Percentiles rank a stretch among this genome's conserved stretches.
These are phyloP conservation scores for Pestalotiopsis sp. DNA, from an alignment of 2,329 filamentous ascomycete genomes.

Conservation along the genomic window DNA sequence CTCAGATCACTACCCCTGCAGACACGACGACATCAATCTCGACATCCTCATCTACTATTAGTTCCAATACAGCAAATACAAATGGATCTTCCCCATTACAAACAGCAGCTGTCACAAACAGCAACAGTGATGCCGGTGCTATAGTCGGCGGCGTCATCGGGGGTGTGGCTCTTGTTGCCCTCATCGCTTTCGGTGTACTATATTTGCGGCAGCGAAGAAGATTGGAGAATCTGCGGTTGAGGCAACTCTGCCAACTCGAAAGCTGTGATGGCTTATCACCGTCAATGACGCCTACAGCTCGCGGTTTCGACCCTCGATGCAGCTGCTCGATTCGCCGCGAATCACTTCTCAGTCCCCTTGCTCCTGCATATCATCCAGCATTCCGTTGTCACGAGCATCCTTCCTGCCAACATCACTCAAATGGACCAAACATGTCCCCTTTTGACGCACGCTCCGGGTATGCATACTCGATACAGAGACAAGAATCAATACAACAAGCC, in stretches of 20 bases:
- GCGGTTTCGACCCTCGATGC: slow-evolving; percentile 2
- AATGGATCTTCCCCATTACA: not conserved
- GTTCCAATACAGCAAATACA: not conserved
- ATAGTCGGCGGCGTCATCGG: slow-evolving; percentile 23
- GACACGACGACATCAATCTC: slow-evolving; percentile 6
- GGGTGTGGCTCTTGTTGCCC: slow-evolving; percentile 19
- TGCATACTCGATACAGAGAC: not conserved
- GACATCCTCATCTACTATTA: not conserved
- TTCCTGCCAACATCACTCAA: not conserved
- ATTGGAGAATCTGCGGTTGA: not conserved
- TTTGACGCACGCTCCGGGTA: not conserved
- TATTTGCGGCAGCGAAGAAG: slow-evolving; percentile 15
- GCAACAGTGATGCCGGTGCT: slow-evolving; percentile 4
- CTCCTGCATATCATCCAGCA: not conserved
- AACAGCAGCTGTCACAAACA: not conserved
- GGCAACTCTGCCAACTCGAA: not conserved
- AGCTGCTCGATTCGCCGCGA: not conserved
- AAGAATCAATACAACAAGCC: not conserved
- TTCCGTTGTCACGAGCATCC: not conserved
- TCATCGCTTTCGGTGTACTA: slow-evolving; percentile 16
- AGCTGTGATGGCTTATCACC: not conserved
- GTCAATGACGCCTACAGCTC: not conserved
- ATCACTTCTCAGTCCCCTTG: not conserved
- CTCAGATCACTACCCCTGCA: slow-evolving; percentile 18
- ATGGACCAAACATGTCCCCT: not conserved